A percentile compares a stretch with the other conserved stretches of the same genome.
phyloP scores from a whole-genome alignment of 768 basidiomycete species.

The Tephrocybe sp. region DNA sequence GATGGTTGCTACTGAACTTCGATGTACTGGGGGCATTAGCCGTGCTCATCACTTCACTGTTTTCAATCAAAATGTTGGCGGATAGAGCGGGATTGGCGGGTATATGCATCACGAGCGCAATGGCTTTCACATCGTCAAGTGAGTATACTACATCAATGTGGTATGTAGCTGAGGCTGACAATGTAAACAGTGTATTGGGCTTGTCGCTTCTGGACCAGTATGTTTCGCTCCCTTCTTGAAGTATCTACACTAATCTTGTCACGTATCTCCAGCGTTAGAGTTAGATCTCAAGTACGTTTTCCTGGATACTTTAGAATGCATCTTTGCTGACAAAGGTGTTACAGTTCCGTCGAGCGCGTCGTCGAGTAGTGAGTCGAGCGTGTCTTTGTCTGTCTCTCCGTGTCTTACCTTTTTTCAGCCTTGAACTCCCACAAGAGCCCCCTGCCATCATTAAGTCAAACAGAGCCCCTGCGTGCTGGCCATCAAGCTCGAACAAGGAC shows the following conservation, averaged over 20 bases:
- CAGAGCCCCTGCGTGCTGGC: slow-evolving; percentile 92
- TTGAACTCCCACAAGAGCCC: slow-evolving; percentile 87
- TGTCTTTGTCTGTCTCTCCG: background rate
- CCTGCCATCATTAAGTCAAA: slow-evolving; percentile 70
- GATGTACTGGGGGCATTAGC: slow-evolving; percentile 74
- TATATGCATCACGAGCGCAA: slow-evolving; percentile 73
- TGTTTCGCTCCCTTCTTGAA: background rate
- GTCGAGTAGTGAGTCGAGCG: slow-evolving; percentile 68
- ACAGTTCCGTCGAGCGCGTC: slow-evolving; percentile 87
- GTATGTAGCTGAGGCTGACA: slow-evolving; percentile 2
- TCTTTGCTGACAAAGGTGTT: background rate
- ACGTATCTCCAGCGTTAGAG: slow-evolving; percentile 63
- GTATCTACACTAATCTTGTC: slow-evolving; percentile 7
- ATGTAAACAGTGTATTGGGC: slow-evolving; percentile 46
- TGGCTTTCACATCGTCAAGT: slow-evolving; percentile 50
- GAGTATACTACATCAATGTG: too few species aligned
- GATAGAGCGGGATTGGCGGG: slow-evolving; percentile 64
- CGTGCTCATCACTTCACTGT: slow-evolving; percentile 73
- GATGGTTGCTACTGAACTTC: slow-evolving; percentile 84
- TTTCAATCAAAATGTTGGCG: slow-evolving; percentile 63
- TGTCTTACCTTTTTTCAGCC: slow-evolving; percentile 21
- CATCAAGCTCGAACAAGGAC: slow-evolving; percentile 63
- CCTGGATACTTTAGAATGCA: background rate
- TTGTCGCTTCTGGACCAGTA: slow-evolving; percentile 50
- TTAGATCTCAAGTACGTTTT: slow-evolving; percentile 69